Percentiles rank a stretch among this genome's conserved stretches.
phyloP scores from a whole-genome alignment of 2,329 filamentous ascomycete species.

The Calonectria pseudoreteaudii region DNA sequence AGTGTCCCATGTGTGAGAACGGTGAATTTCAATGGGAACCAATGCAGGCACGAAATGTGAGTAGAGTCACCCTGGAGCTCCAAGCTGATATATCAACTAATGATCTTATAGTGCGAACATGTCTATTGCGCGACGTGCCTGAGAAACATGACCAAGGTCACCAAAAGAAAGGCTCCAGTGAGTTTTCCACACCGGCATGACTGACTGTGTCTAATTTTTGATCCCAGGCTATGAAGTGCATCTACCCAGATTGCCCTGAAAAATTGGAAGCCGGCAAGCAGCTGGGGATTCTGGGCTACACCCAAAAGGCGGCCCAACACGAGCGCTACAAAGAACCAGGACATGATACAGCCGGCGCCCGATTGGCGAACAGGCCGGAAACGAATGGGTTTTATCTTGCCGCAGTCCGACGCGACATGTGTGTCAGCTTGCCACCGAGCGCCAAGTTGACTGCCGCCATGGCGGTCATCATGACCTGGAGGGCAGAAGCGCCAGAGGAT shows the following conservation, averaged over 20 bases:
- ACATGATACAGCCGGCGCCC: conserved; percentile 35
- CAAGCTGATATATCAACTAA: conserved; percentile 17
- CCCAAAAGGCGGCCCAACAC: accelerated
- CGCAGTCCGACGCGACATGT: neutral
- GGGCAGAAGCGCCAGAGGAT: conserved; percentile 45
- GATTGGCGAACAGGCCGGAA: conserved; percentile 12
- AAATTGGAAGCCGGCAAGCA: neutral
- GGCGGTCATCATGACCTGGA: conserved; percentile 49
- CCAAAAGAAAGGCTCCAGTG: neutral
- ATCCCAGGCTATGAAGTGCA: neutral
- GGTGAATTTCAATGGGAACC: neutral
- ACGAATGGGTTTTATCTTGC: conserved; percentile 41
- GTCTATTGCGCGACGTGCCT: conserved; percentile 46
- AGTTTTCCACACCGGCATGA: neutral
- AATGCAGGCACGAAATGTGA: neutral
- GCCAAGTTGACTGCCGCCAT: conserved; percentile 49
- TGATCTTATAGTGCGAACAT: conserved; percentile 46
- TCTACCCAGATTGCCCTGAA: accelerated
- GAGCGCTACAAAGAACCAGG: conserved; percentile 34
- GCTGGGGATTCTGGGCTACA: neutral
- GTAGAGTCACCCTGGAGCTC: neutral
- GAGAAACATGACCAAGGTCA: accelerated
- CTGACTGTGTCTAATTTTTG: neutral
- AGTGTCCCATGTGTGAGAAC: conserved; percentile 25
- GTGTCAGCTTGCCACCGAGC: conserved; percentile 35